Conservation (phyloP, 257 asterid species). For the Solanum bukasovii region DNA sequence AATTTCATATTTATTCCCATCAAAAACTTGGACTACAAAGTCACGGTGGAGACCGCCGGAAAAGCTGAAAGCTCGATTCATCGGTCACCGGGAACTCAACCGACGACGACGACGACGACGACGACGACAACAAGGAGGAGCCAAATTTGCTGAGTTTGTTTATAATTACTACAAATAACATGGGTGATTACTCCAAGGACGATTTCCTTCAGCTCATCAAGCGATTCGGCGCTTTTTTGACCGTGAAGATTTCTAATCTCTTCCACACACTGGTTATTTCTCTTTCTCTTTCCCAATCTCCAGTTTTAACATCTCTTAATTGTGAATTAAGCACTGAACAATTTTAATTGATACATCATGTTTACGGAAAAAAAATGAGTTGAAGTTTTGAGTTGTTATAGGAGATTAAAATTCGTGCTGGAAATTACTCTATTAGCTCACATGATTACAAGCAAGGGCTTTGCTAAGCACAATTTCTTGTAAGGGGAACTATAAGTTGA, state of each 20-base stretch:
- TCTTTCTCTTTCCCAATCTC: background rate
- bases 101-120: background rate
- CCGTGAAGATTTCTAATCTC: conserved; percentile 46
- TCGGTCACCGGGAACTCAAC: background rate
- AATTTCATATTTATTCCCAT: background rate
- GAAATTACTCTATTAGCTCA: background rate
- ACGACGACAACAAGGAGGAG: too few species aligned
- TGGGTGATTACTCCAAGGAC: conserved; percentile 55
- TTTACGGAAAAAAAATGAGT: background rate
- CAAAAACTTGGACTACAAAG: background rate
- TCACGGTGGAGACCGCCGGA: background rate
- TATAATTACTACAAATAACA: background rate
- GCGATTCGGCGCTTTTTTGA: conserved; percentile 48
- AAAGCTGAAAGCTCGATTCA: background rate
- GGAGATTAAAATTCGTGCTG: background rate
- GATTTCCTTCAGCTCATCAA: conserved; percentile 50
- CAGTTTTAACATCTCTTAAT: background rate
- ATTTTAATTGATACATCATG: background rate
- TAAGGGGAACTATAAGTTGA: background rate
- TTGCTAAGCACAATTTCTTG: background rate
- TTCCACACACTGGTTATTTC: conserved; percentile 31
- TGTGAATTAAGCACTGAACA: background rate
- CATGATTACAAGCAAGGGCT: background rate
- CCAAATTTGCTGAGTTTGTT: background rate
- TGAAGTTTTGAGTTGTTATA: background rate